Percentiles rank a stretch among this genome's conserved stretches.
phyloP scores from a whole-genome alignment of 106 monocot genomes.

The Apostasia ramifera region DNA sequence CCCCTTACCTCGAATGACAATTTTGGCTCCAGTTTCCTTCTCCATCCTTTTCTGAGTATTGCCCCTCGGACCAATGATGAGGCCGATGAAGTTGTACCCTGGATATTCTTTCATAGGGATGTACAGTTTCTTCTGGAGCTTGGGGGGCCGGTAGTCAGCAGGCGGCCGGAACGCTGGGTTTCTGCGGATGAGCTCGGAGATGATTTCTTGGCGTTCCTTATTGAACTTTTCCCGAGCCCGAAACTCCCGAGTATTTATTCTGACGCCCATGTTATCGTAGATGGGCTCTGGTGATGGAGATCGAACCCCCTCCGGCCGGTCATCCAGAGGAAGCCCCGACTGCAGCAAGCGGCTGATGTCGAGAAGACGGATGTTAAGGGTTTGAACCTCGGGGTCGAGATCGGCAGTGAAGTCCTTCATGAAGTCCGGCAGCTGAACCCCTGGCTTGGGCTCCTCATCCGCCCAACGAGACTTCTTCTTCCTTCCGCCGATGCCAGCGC shows the following conservation, averaged over 20 bases:
- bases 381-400: slow-evolving; percentile 86
- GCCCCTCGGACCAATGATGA: slow-evolving; percentile 85
- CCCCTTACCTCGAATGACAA: slow-evolving; percentile 78
- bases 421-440: slow-evolving; percentile 76
- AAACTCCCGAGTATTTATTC: slow-evolving; percentile 72
- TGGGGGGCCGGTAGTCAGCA: slow-evolving; percentile 71
- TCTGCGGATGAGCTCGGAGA: slow-evolving; percentile 60
- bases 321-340: slow-evolving; percentile 62
- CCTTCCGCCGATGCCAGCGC: slow-evolving; percentile 18
- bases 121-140: slow-evolving; percentile 82
- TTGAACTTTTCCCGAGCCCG: slow-evolving; percentile 58
- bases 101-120: slow-evolving; percentile 96
- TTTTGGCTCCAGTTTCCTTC: slow-evolving; percentile 89
- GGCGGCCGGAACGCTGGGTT: slow-evolving; percentile 85
- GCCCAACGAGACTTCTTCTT: slow-evolving; percentile 85
- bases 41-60: slow-evolving; percentile 94
- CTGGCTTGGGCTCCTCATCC: slow-evolving; percentile 61
- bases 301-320: slow-evolving; percentile 67
- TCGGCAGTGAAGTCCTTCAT: slow-evolving; percentile 87
- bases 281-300: slow-evolving; percentile 88
- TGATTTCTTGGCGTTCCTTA: slow-evolving; percentile 67
- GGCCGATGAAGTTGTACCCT: slow-evolving; percentile 86
- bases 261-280: slow-evolving; percentile 85
- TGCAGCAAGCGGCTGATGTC: slow-evolving; percentile 64
- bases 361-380: slow-evolving; percentile 54